Base-by-base conservation (phyloP, 2,329 filamentous ascomycete species). In the Macroventuria anomochaeta region DNA sequence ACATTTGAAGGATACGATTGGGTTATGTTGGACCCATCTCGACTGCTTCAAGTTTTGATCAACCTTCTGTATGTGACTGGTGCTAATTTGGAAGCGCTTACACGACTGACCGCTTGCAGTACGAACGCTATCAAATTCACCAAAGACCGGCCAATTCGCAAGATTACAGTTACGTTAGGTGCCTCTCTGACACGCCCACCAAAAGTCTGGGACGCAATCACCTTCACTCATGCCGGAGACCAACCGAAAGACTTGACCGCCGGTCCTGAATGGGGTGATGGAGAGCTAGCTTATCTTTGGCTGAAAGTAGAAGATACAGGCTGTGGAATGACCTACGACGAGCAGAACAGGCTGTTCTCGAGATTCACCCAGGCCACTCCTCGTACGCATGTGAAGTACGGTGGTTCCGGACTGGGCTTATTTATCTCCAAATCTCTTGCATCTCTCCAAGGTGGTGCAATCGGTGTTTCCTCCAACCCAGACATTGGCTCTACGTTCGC, bases 331-430 rank as follows among this genome's bases (percentile, higher is more conserved):
- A 73, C 65, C 2, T 23, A 63, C 0, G 66, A 74, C 2, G 75
- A 78, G 40, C 73, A 74, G 28, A 64, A 66, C 11, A 68, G 62
- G n/a, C 49, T 72, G 4, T 71, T 72, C 33, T 63, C 62, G 5
- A 58, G 69, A 7, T 72, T 72, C 20, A 62, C 62, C 0, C 70
- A 73, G 39, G 67, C 70, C 3, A 66, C 63, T 7, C 67, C 66
- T 13, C 62, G 66, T 33, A 73, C 70, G 0, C 69, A 73, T 17
- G 57, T 71, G 8, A 69, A 71, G 12, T 79, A 79, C 33, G 76
- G 76, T 4, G 76, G 76, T 10, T 75, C 72, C 5, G 76, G 76
- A 0, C 61, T 78, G 0, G 77, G 77, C 0, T 65, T 79, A 0
- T 77, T 77, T 52, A 78, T 79, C n/a, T 76, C 73, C 13, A 69